phyloP scores from a whole-genome alignment of 108 stramenopile genomes.

The Nannochloropsis salina region DNA sequence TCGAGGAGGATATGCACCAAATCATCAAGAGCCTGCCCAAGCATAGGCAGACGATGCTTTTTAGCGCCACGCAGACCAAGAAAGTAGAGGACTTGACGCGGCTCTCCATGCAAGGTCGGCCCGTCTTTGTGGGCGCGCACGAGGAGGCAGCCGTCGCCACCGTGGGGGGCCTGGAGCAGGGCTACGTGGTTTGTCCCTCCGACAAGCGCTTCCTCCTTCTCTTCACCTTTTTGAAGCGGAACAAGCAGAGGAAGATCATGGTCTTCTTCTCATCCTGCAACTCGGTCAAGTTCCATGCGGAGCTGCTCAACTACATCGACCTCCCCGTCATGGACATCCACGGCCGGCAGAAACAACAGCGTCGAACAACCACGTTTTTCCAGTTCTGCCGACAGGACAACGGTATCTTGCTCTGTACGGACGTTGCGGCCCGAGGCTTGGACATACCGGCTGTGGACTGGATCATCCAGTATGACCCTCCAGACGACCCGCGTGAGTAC shows the following conservation, averaged over 20 bases:
- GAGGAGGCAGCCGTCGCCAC: slow-evolving; percentile 77
- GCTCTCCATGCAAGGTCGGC: slow-evolving; percentile 75
- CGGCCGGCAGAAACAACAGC: slow-evolving; percentile 96
- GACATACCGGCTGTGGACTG: slow-evolving; percentile 97
- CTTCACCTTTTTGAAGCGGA: slow-evolving; percentile 96
- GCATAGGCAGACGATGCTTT: slow-evolving; percentile 95
- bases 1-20: slow-evolving; percentile 94
- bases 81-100: slow-evolving; percentile 94
- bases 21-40: slow-evolving; percentile 91
- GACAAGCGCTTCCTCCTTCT: slow-evolving; percentile 94
- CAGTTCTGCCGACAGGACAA: slow-evolving; percentile 86
- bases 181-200: slow-evolving; percentile 92
- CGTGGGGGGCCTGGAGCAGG: slow-evolving; percentile 87
- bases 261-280: slow-evolving; percentile 98
- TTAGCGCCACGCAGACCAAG: slow-evolving; percentile 96
- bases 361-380: slow-evolving; percentile 96
- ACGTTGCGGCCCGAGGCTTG: slow-evolving; percentile 95
- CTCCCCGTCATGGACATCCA: slow-evolving; percentile 95
- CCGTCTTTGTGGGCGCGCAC: slow-evolving; percentile 89
- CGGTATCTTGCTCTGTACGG: slow-evolving; percentile 95
- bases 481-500: slow-evolving; percentile 97
- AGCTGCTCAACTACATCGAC: slow-evolving; percentile 97
- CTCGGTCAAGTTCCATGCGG: slow-evolving; percentile 96
- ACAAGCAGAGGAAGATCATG: slow-evolving; percentile 95
- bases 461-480: slow-evolving; percentile 98